Evolutionary conservation across 352 stramenopile genomes (phyloP), one percentile per base, ranked within the genome.

Genomic region (Plasmopara halstedii): DNA sequence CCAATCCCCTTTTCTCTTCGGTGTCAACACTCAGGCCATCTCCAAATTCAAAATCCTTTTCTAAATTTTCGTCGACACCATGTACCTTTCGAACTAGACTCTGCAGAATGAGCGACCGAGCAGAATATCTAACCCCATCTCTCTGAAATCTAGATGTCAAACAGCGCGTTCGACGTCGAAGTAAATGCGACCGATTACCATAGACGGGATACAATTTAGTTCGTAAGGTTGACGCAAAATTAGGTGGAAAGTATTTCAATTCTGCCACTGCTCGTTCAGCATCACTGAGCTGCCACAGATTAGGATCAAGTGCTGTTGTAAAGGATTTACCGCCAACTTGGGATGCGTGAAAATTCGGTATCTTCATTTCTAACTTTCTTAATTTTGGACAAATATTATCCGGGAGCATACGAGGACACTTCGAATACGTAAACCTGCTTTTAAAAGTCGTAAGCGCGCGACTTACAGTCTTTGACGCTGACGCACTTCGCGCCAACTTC

Each of bases 381-480:
- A 92, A 53, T 22, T 69, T 38, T 4, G 76, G 79, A 4, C 38
- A 58, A 32, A 84, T 65, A 1, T 69, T 70, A 11, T 46, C 56
- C 17, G 75, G 83, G 17, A 89, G 43, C 74, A 93, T 95, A 6
- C 82, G 73, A 29, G 72, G 62, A 37, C 72, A 85, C 41, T 76
- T 83, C 34, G 65, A 66, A 83, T 96, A 84, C 70, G 83, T 67
- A 46, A 94, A 94, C 49, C 82, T 94, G 65, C 58, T 85, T 56
- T 94, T 94, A 64, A 86, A 97, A 51, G 85, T 90, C 14, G 78
- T 92, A 36, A 92, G 68, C 3, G 78, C 79, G 4, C 73, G 76
- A 38, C 61, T 85, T 6, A 94, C 78, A 1, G 79, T 87, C 53
- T 90, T 93, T 4, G 82, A 80, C 6, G 79, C 73, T 14, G 80